Evolutionary conservation across 768 basidiomycete species (phyloP).

Genomic region (Leucocoprinus sp.): DNA sequence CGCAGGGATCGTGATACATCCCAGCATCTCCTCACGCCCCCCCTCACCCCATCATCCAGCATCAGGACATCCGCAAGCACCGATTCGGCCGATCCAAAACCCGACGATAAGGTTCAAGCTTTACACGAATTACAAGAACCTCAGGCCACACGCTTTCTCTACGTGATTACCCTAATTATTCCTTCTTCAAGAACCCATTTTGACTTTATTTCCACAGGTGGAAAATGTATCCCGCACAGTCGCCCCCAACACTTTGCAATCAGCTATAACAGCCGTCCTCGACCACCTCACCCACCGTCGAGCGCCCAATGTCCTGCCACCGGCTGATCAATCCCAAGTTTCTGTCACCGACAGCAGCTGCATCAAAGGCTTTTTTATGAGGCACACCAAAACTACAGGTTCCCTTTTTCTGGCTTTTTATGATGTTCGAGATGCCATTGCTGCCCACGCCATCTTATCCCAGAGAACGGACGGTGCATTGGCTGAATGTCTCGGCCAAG

Average conservation of each 20-base stretch:
- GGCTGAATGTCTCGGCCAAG: constrained; percentile 23
- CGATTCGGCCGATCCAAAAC: constrained; percentile 20
- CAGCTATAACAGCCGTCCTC: constrained; percentile 21
- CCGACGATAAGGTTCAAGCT: constrained; percentile 10
- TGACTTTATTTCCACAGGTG: constrained; percentile 18
- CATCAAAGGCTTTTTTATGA: constrained; percentile 52
- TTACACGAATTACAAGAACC: constrained; percentile 15
- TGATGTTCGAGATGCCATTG: constrained; percentile 47
- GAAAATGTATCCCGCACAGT: constrained; percentile 28
- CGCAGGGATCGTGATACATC: constrained; percentile 28
- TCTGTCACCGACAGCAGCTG: constrained; percentile 10
- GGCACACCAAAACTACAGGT: constrained; percentile 42
- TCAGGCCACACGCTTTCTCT: constrained; percentile 27
- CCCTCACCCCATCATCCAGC: constrained; percentile 61
- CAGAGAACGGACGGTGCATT: constrained; percentile 20
- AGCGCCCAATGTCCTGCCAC: not conserved
- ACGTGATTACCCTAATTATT: constrained; percentile 19
- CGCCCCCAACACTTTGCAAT: constrained; percentile 19
- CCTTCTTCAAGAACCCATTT: not conserved
- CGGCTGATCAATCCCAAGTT: not conserved
- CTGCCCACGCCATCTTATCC: constrained; percentile 35
- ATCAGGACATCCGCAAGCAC: constrained; percentile 29
- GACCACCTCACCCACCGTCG: constrained; percentile 9
- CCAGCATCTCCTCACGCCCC: constrained; percentile 49
- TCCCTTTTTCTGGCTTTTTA: constrained; percentile 52